phyloP scores from a whole-genome alignment of 2,329 filamentous ascomycete genomes.

The Aureobasidium mangrovei region DNA sequence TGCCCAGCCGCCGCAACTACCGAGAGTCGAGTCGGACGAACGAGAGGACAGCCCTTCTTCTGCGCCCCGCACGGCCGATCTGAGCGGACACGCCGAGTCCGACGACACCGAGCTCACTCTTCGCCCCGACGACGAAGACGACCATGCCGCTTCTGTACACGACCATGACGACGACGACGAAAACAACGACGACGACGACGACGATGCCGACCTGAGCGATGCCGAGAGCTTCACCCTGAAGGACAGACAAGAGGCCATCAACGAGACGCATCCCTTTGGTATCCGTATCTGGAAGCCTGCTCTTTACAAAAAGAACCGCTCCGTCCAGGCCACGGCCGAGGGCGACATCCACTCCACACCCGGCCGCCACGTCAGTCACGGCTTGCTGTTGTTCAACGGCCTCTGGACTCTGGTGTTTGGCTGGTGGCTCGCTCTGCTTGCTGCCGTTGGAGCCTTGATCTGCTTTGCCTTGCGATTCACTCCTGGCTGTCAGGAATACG shows the following conservation, averaged over 20 bases:
- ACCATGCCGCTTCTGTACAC: constrained; percentile 18
- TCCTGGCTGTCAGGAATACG: constrained; percentile 76
- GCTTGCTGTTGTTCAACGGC: constrained; percentile 81
- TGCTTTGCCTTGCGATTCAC: constrained; percentile 73
- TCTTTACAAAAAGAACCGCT: constrained; percentile 93
- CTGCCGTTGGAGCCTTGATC: constrained; percentile 62
- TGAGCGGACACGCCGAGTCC: constrained; percentile 6
- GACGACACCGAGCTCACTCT: constrained; percentile 36
- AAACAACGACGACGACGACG: constrained; percentile 43
- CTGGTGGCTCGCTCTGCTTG: constrained; percentile 84
- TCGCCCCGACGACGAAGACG: constrained; percentile 29
- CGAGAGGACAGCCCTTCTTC: constrained; percentile 33
- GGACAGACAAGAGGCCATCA: constrained; percentile 94
- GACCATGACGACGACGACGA: constrained; percentile 40
- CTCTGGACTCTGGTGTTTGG: constrained; percentile 88
- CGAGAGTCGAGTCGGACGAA: constrained; percentile 41
- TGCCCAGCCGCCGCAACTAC: constrained; percentile 37
- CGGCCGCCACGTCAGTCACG: constrained; percentile 73
- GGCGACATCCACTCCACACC: constrained; percentile 94
- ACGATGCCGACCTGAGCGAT: constrained; percentile 70
- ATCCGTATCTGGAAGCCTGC: constrained; percentile 99
- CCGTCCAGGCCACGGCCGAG: constrained; percentile 91
- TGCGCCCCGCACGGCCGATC: background rate
- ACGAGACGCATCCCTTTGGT: constrained; percentile 96
- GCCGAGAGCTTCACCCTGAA: constrained; percentile 97